Conservation (phyloP, 257 asterid genomes). For the Henckelia pumila region DNA sequence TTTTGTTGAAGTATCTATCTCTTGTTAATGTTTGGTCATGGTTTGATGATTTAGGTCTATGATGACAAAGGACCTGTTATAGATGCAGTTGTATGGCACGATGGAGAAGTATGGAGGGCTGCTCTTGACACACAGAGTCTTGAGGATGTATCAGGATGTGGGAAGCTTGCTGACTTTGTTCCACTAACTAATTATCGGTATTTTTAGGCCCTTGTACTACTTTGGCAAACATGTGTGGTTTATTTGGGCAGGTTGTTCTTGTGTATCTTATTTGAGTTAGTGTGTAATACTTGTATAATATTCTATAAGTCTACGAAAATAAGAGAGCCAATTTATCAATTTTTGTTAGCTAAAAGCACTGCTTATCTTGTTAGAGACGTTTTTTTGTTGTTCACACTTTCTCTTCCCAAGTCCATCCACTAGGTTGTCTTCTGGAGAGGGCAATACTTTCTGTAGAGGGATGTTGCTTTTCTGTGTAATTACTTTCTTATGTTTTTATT, state of each 20-base stretch:
- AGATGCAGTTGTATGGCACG: conserved; percentile 99
- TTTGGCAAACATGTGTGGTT: conserved; percentile 11
- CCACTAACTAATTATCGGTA: conserved; percentile 97
- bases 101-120: conserved; percentile 95
- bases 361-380: too few species aligned
- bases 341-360: background rate
- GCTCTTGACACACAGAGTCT: conserved; percentile 94
- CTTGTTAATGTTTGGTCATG: conserved; percentile 27
- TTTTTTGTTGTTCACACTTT: too few species aligned
- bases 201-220: conserved; percentile 18
- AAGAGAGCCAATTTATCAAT: background rate
- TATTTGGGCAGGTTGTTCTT: conserved; percentile 18
- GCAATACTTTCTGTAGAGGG: background rate
- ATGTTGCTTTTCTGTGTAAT: background rate
- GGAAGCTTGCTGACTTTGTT: conserved; percentile 75
- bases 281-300: too few species aligned
- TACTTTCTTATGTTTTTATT: background rate
- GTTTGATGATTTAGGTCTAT: conserved; percentile 50
- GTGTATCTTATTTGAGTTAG: conserved; percentile 11
- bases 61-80: conserved; percentile 93
- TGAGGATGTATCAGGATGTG: conserved; percentile 75
- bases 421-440: background rate
- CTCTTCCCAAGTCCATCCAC: too few species aligned
- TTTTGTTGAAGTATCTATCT: conserved; percentile 23
- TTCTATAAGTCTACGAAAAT: background rate